Conservation (phyloP, 2,329 filamentous ascomycete genomes). For the Pseudogymnoascus pannorum region DNA sequence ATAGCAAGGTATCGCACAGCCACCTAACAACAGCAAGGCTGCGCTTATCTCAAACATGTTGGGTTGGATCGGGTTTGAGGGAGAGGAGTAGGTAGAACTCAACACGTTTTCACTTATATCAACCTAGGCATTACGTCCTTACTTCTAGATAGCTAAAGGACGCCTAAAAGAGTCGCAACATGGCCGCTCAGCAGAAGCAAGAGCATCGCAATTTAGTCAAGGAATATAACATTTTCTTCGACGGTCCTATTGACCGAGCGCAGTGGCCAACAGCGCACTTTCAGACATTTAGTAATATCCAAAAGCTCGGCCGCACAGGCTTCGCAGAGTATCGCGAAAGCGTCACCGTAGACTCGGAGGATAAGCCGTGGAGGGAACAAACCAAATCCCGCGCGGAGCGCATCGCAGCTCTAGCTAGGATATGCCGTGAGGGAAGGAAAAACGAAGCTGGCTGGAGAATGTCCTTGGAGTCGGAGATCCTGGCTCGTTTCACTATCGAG, state of each 20-base stretch:
- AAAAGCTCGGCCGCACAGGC: neutral
- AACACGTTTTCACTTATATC: neutral
- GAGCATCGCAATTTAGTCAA: constrained; percentile 2
- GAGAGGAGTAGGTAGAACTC: too few species aligned
- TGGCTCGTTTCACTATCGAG: constrained; percentile 13
- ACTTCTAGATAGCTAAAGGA: neutral
- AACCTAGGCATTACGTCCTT: neutral
- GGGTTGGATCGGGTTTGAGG: too few species aligned
- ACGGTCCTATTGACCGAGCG: constrained; percentile 10
- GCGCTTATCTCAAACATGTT: too few species aligned
- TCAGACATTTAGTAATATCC: neutral
- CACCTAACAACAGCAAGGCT: too few species aligned
- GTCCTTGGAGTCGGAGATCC: neutral
- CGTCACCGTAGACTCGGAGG: neutral
- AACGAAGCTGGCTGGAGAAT: constrained; percentile 4
- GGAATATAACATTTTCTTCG: constrained; percentile 11
- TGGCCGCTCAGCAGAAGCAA: neutral
- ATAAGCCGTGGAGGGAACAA: constrained; percentile 5
- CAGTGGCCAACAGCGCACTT: constrained; percentile 9
- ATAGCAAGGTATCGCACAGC: too few species aligned
- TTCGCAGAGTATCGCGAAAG: neutral
- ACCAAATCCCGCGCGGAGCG: neutral
- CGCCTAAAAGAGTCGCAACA: neutral
- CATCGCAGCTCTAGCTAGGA: neutral
- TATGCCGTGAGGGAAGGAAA: neutral